phyloP scores from a whole-genome alignment of 768 basidiomycete genomes.

The Rhodotorula kratochvilovae region DNA sequence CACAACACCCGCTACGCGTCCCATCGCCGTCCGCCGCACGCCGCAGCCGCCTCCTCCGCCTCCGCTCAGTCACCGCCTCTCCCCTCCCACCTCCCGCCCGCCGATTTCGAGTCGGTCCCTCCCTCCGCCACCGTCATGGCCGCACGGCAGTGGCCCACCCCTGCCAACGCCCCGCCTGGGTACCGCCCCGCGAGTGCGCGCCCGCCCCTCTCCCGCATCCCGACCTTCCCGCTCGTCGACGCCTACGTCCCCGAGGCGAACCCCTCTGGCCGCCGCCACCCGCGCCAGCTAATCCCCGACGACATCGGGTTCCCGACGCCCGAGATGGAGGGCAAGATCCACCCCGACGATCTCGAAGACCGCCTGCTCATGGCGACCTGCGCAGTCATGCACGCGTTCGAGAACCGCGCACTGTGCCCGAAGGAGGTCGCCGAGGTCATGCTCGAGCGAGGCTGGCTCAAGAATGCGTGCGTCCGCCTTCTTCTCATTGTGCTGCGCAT shows the following conservation, averaged over 20 bases:
- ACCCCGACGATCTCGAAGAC: constrained; percentile 37
- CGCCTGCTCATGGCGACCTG: constrained; percentile 38
- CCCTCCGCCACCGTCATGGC: background rate
- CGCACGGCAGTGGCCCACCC: too few relatives aligned
- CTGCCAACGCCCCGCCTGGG: background rate
- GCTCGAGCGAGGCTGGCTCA: constrained; percentile 39
- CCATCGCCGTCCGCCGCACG: background rate
- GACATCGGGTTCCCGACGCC: constrained; percentile 34
- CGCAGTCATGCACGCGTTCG: constrained; percentile 28
- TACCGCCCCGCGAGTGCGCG: constrained; percentile 7
- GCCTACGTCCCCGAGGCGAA: constrained; percentile 29
- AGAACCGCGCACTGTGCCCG: constrained; percentile 42
- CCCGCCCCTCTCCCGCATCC: constrained; percentile 23
- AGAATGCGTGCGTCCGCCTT: constrained; percentile 36
- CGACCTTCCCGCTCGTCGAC: constrained; percentile 37
- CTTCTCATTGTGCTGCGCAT: background rate
- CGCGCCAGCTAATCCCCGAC: constrained; percentile 29
- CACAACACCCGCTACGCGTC: background rate
- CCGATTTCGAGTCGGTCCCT: background rate
- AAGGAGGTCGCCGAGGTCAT: constrained; percentile 43
- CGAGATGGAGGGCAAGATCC: constrained; percentile 23
- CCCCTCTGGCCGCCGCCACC: constrained; percentile 25
- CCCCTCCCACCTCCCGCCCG: background rate
- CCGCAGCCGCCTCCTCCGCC: background rate
- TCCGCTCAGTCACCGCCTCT: background rate